Conservation (phyloP, 441 rosid species). For the Brassica hybrid region DNA sequence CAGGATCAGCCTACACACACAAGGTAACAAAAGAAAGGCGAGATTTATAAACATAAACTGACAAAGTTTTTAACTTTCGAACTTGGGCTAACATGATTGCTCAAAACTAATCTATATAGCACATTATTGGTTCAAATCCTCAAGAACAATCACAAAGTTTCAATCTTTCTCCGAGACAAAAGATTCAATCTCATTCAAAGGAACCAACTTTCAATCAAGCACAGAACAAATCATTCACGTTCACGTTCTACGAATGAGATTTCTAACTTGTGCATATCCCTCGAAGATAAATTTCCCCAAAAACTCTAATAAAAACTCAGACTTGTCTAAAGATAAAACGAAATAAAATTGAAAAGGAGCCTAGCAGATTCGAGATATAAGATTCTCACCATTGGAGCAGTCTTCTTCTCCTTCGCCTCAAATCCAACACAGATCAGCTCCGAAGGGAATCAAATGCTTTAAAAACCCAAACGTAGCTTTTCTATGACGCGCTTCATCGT, state of each 20-base stretch:
- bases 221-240: background rate
- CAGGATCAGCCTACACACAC: slow-evolving; percentile 85
- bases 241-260: background rate
- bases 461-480: slow-evolving; percentile 25
- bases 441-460: slow-evolving; percentile 8
- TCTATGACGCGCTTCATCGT: background rate
- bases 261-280: too few relatives aligned
- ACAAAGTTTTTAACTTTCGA: background rate
- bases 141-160: background rate
- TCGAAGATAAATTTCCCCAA: background rate
- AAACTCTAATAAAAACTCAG: background rate
- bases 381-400: slow-evolving; percentile 38
- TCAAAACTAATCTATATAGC: background rate
- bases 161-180: background rate
- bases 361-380: background rate
- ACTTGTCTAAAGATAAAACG: background rate
- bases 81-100: background rate
- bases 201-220: background rate
- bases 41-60: background rate
- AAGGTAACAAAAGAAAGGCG: background rate
- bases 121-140: background rate
- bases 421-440: slow-evolving; percentile 9
- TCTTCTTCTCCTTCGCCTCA: slow-evolving; percentile 8
- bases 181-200: background rate
- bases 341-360: background rate